phyloP scores from a whole-genome alignment of 306 rosid genomes.

The Trifolium subterraneum region DNA sequence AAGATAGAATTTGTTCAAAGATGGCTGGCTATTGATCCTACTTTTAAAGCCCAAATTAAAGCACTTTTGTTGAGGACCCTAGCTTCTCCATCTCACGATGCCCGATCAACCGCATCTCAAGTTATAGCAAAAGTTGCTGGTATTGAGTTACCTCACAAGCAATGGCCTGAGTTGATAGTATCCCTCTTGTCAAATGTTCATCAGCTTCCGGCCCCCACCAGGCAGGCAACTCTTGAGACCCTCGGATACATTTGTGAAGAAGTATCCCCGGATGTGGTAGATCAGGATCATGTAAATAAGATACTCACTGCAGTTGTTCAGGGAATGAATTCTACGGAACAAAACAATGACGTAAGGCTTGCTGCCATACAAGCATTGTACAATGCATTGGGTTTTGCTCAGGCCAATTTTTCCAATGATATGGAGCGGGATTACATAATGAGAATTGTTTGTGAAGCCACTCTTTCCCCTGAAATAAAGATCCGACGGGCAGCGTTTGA shows the following conservation, averaged over 20 bases:
- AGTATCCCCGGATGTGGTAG: conserved; percentile 77
- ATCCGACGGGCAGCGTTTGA: conserved; percentile 85
- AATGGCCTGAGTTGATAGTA: conserved; percentile 89
- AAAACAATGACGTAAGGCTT: conserved; percentile 76
- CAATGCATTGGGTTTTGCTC: conserved; percentile 92
- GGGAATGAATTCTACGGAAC: conserved; percentile 81
- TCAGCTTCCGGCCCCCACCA: conserved; percentile 77
- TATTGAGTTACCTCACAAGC: conserved; percentile 88
- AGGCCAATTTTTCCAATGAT: conserved; percentile 88
- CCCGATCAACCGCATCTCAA: conserved; percentile 90
- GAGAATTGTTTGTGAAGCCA: conserved; percentile 95
- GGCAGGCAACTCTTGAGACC: conserved; percentile 91
- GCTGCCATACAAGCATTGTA: conserved; percentile 72
- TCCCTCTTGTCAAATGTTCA: conserved; percentile 71
- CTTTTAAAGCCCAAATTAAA: conserved; percentile 74
- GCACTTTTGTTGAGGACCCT: conserved; percentile 77
- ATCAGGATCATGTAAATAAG: conserved; percentile 80
- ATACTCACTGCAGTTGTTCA: conserved; percentile 89
- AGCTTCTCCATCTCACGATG: conserved; percentile 70
- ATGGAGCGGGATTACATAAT: conserved; percentile 88
- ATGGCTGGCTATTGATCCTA: conserved; percentile 76
- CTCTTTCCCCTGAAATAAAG: conserved; percentile 75
- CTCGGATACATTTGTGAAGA: conserved; percentile 96
- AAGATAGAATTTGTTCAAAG: conserved; percentile 81
- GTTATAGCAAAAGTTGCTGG: conserved; percentile 94